Percentiles rank a stretch among this genome's conserved stretches.
Evolutionary conservation across 164 flowering plant genomes (phyloP).

Genomic region (Pachysandra terminalis): DNA sequence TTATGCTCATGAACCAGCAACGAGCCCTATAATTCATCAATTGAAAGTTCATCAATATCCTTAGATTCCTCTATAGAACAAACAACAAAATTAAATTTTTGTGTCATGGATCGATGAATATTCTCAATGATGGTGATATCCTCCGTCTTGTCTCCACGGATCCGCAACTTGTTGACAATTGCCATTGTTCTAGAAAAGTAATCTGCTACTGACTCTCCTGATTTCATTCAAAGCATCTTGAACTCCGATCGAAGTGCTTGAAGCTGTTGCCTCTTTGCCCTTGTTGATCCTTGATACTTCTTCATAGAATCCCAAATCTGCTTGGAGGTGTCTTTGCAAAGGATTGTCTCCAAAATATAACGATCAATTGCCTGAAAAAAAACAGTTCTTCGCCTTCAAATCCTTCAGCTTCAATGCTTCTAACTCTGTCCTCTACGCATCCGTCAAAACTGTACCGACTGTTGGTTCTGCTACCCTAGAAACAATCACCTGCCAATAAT

Average conservation of each 20-base stretch:
- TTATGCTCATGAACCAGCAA: too few species aligned
- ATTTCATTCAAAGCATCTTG: neutral
- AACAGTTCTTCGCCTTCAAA: neutral
- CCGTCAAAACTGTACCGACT: neutral
- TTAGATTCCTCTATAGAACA: too few species aligned
- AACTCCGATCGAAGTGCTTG: neutral
- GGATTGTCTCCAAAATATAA: neutral
- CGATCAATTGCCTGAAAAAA: constrained; percentile 2
- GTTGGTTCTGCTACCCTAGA: neutral
- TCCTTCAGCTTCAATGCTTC: constrained; percentile 3
- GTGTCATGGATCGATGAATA: neutral
- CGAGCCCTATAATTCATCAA: too few species aligned
- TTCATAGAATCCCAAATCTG: constrained; percentile 2
- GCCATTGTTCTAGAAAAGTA: neutral
- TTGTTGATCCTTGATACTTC: constrained; percentile 2
- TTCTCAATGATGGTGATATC: neutral
- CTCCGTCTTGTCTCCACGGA: neutral
- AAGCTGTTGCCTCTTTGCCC: neutral
- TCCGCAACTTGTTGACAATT: neutral
- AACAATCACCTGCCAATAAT: constrained; percentile 1
- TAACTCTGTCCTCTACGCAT: neutral
- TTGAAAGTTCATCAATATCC: too few species aligned
- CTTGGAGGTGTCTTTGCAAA: neutral
- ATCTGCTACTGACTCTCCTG: neutral
- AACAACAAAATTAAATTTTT: neutral